Percentiles rank a stretch among this genome's conserved stretches.
phyloP scores from a whole-genome alignment of 2,329 filamentous ascomycete genomes.

The Verticillium longisporum region DNA sequence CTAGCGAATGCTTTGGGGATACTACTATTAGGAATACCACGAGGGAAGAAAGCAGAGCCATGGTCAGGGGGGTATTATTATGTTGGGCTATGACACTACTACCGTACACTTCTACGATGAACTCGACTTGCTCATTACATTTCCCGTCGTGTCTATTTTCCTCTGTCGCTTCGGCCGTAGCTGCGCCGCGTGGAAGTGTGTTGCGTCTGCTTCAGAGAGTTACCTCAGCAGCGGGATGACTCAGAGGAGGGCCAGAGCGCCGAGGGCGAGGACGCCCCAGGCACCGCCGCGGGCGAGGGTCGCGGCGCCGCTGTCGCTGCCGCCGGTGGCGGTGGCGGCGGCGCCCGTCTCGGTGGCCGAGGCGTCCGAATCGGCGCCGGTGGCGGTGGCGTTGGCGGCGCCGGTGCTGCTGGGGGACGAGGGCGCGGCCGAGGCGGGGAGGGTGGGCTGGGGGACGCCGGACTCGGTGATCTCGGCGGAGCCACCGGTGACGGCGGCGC shows the following conservation, averaged over 20 bases:
- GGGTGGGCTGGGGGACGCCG: neutral
- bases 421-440: neutral
- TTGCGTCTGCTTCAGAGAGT: too few relatives aligned
- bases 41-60: neutral
- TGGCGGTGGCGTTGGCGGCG: neutral
- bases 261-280: slow-evolving; percentile 6
- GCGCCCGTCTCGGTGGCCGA: neutral
- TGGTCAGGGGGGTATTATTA: neutral
- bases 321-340: neutral
- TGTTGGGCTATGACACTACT: neutral
- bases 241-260: slow-evolving; percentile 8
- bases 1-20: neutral
- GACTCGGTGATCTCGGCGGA: slow-evolving; percentile 3
- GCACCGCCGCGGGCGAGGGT: slow-evolving; percentile 1
- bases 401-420: neutral
- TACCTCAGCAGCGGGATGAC: neutral
- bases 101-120: neutral
- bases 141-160: neutral
- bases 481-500: slow-evolving; percentile 8
- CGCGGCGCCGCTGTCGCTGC: slow-evolving; percentile 1
- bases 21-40: neutral
- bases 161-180: neutral
- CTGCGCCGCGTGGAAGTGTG: too few relatives aligned
- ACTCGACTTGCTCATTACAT: neutral
- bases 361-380: neutral